These are phyloP conservation scores for Vigna unguiculata DNA, from an alignment of 306 rosid genomes.

Conservation along the genomic window DNA sequence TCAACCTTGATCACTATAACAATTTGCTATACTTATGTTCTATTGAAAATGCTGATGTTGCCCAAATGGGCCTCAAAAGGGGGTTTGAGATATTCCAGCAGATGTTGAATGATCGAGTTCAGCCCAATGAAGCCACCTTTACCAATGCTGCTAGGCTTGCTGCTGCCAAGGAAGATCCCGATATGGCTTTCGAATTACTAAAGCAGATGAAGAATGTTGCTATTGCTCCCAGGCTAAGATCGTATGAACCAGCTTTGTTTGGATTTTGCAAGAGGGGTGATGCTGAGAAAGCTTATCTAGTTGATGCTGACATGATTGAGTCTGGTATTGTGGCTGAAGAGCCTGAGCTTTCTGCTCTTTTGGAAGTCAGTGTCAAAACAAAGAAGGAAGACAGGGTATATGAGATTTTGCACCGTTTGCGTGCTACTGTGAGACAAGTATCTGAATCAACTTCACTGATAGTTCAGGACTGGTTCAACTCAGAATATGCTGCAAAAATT, in stretches of 20 bases:
- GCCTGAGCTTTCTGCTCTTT: constrained; percentile 75
- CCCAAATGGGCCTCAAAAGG: constrained; percentile 51
- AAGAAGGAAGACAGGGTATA: constrained; percentile 70
- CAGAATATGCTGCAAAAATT: constrained; percentile 56
- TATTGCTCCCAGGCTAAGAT: constrained; percentile 75
- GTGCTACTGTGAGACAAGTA: constrained; percentile 78
- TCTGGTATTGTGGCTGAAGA: constrained; percentile 69
- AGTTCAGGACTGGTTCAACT: constrained; percentile 77
- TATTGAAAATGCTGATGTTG: constrained; percentile 26
- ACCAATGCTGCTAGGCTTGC: constrained; percentile 88
- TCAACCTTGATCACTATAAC: constrained; percentile 65
- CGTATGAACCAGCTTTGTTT: constrained; percentile 81
- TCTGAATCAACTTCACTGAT: constrained; percentile 66
- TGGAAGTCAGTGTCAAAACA: constrained; percentile 59
- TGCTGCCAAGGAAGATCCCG: constrained; percentile 73
- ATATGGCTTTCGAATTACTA: constrained; percentile 84
- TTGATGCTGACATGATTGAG: constrained; percentile 75
- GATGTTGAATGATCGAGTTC: constrained; percentile 65
- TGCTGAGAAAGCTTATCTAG: constrained; percentile 75
- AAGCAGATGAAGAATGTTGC: constrained; percentile 71
- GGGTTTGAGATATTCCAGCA: constrained; percentile 85
- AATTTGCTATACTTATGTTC: constrained; percentile 73
- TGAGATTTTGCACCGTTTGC: constrained; percentile 75
- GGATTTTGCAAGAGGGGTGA: constrained; percentile 82
- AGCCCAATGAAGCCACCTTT: constrained; percentile 80